Base-by-base conservation (phyloP, 2,329 filamentous ascomycete genomes). In the Elsinoe australis region DNA sequence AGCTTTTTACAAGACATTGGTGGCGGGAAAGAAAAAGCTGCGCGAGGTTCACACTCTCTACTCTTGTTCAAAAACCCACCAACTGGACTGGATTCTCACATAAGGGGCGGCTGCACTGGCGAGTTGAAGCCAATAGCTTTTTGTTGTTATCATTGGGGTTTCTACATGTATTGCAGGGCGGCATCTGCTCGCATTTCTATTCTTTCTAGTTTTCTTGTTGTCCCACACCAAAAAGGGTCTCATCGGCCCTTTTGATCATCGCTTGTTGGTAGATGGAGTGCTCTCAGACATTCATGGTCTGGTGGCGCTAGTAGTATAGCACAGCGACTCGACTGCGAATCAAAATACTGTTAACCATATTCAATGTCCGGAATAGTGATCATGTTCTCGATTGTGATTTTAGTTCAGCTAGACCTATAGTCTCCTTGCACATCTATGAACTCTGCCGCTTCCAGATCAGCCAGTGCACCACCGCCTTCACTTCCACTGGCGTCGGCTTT, bases 401-500 rank as follows among this genome's bases (percentile, higher is more conserved):
- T n/a, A n/a, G n/a, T n/a, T n/a, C n/a, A n/a, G n/a, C n/a, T n/a
- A n/a, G n/a, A n/a, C n/a, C n/a, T n/a, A n/a, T n/a, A n/a, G n/a
- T n/a, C n/a, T n/a, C n/a, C n/a, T n/a, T n/a, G n/a, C n/a, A n/a
- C n/a, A 24, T 32, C 39, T 14, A 44, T 44, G 26, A 32, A 44
- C 45, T 48, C 45, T 29, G 33, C 12, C 14, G 32, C 48, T 33
- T 46, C 41, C 4, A 44, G 35, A 38, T 50, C 52, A 8, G 44
- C 51, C 15, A 49, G 24, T 29, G 50, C 47, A 46, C 22, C 49
- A 17, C 19, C 52, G 10, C 33, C 47, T 7, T 46, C 49, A 18
- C 50, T 52, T 12, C 35, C 51, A 14, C 48, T 39, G 7, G 50
- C 51, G 9, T 51, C 49, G 3, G 47, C 48, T 35, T 47, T 34